Evolutionary conservation across 768 basidiomycete genomes (phyloP).

Genomic region (Roridomyces roridus): DNA sequence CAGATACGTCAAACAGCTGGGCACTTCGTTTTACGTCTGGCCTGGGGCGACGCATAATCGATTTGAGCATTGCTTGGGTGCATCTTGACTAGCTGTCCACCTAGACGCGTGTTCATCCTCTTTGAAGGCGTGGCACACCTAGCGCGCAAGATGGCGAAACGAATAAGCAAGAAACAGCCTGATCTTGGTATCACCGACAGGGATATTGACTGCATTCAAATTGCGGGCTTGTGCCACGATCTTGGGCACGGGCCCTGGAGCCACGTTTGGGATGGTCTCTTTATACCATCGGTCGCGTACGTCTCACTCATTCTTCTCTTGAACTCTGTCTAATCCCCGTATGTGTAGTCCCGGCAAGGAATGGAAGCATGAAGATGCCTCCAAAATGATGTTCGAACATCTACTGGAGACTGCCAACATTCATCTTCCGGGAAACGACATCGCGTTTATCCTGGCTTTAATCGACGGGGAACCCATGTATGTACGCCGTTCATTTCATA

Average conservation of each 20-base stretch:
- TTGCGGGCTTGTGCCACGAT: slow-evolving; percentile 86
- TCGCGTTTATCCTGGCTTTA: slow-evolving; percentile 74
- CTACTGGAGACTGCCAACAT: slow-evolving; percentile 64
- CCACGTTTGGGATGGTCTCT: slow-evolving; percentile 80
- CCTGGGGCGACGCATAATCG: slow-evolving; percentile 81
- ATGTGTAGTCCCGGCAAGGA: slow-evolving; percentile 47
- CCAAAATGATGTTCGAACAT: slow-evolving; percentile 83
- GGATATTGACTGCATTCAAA: slow-evolving; percentile 77
- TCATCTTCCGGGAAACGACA: slow-evolving; percentile 53
- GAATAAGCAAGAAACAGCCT: slow-evolving; percentile 63
- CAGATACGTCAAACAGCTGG: slow-evolving; percentile 80
- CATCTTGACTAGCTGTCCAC: too few species aligned
- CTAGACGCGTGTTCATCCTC: too few species aligned
- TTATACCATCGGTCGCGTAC: slow-evolving; percentile 73
- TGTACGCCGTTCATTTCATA: background rate
- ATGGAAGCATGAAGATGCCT: slow-evolving; percentile 83
- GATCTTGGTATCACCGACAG: slow-evolving; percentile 70
- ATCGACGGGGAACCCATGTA: slow-evolving; percentile 67
- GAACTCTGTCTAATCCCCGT: background rate
- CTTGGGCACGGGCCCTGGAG: slow-evolving; percentile 88
- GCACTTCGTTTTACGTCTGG: slow-evolving; percentile 78
- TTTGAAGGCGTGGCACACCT: slow-evolving; percentile 75
- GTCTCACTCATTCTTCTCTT: slow-evolving; percentile 27
- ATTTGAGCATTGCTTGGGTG: slow-evolving; percentile 87
- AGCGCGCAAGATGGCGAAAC: slow-evolving; percentile 65